A percentile compares a stretch with the other conserved stretches of the same genome.
Evolutionary conservation across 208 protist species (phyloP).

Genomic region (Trypanosoma rangeli): DNA sequence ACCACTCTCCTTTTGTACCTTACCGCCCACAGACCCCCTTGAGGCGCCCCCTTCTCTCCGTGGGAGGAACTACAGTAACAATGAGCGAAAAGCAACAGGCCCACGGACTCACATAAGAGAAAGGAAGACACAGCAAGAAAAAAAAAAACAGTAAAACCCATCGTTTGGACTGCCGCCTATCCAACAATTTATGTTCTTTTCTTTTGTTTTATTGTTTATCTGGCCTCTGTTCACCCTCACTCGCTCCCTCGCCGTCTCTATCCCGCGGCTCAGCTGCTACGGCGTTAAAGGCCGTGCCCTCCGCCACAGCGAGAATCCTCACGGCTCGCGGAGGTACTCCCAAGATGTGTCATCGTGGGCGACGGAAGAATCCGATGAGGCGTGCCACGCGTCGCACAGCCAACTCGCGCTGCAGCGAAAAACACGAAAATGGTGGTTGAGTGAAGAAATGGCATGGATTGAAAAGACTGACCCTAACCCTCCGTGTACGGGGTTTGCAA

Average conservation of each 20-base stretch:
- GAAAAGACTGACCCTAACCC: conserved; percentile 63
- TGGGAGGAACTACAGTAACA: too few relatives aligned
- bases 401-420: conserved; percentile 42
- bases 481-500: conserved; percentile 63
- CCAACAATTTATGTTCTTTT: too few relatives aligned
- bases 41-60: too few relatives aligned
- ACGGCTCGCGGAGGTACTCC: not conserved
- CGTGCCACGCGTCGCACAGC: conserved; percentile 10
- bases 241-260: too few relatives aligned
- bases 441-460: conserved; percentile 73
- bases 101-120: too few relatives aligned
- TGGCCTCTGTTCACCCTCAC: too few relatives aligned
- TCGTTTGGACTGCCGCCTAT: too few relatives aligned
- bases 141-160: too few relatives aligned
- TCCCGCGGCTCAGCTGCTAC: not conserved
- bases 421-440: conserved; percentile 86
- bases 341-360: not conserved
- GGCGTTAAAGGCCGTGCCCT: not conserved
- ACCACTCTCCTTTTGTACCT: conserved; percentile 3
- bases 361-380: not conserved
- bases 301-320: conserved; percentile 5
- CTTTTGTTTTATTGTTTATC: too few relatives aligned
- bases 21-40: not conserved
- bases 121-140: too few relatives aligned
- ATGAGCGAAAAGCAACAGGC: too few relatives aligned